These are phyloP conservation scores for Ministeria vibrans DNA, from an alignment of 78 protist genomes.

Conservation along the genomic window DNA sequence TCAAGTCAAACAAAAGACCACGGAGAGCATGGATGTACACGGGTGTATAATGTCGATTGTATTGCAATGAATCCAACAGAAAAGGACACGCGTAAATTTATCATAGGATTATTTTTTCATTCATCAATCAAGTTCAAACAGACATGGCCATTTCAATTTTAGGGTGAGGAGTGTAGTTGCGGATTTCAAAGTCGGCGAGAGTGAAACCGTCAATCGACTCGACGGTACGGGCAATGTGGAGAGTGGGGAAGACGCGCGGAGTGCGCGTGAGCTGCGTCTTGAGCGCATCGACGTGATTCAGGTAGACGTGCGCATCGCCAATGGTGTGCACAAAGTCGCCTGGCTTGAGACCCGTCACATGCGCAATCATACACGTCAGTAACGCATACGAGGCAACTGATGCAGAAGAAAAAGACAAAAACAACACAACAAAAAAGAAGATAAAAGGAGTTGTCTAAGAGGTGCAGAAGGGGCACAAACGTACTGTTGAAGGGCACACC, in stretches of 20 bases:
- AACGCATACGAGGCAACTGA: slow-evolving; percentile 84
- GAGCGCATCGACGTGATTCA: slow-evolving; percentile 77
- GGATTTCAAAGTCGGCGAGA: slow-evolving; percentile 37
- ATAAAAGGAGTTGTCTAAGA: too few species aligned
- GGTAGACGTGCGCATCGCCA: slow-evolving; percentile 87
- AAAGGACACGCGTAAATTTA: not conserved
- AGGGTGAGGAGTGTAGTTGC: slow-evolving; percentile 54
- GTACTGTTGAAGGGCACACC: slow-evolving; percentile 95
- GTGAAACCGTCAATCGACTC: slow-evolving; percentile 45
- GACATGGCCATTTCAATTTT: slow-evolving; percentile 73
- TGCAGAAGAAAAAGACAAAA: too few species aligned
- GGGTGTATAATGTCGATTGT: not conserved
- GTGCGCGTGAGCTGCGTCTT: slow-evolving; percentile 50
- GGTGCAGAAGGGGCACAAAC: too few species aligned
- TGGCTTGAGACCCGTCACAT: slow-evolving; percentile 51
- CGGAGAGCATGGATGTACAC: not conserved
- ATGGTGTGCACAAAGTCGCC: slow-evolving; percentile 76
- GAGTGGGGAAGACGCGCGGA: slow-evolving; percentile 54
- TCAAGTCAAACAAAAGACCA: not conserved
- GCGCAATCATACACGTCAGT: slow-evolving; percentile 63
- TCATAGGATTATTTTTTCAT: not conserved
- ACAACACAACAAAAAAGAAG: too few species aligned
- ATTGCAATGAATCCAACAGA: not conserved
- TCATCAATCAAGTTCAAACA: slow-evolving; percentile 33
- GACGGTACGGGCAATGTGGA: slow-evolving; percentile 14